These are phyloP conservation scores for Ceriops zippeliana DNA, from an alignment of 345 rosid genomes.

Conservation along the genomic window DNA sequence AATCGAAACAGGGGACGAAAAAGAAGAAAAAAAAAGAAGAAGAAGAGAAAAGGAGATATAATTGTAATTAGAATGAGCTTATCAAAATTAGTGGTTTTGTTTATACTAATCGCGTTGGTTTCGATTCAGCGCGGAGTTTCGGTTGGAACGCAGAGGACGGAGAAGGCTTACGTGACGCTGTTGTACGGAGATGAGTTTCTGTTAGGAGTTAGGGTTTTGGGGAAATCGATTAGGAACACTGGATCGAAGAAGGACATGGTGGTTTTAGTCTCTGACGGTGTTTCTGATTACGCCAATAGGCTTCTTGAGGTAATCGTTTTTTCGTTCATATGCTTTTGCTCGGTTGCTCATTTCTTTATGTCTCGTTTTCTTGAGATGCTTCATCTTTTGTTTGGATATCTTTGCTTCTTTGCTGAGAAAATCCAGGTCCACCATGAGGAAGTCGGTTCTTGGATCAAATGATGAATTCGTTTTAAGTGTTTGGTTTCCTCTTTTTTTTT, in stretches of 20 bases:
- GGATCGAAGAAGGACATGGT: constrained; percentile 82
- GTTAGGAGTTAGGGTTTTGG: constrained; percentile 89
- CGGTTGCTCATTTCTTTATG: no score
- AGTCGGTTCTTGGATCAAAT: neutral
- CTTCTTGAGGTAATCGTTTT: constrained; percentile 47
- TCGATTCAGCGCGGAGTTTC: constrained; percentile 35
- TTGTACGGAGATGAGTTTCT: constrained; percentile 93
- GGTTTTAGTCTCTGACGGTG: constrained; percentile 91
- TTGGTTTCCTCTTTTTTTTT: neutral
- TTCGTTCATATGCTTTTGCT: neutral
- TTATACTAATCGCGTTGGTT: constrained; percentile 27
- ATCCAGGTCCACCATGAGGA: neutral
- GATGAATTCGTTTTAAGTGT: neutral
- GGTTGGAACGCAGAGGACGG: constrained; percentile 36
- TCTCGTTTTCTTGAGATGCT: no score
- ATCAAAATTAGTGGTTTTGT: neutral
- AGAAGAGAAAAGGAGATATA: neutral
- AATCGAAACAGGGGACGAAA: no score
- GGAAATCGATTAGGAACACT: constrained; percentile 80
- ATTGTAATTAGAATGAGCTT: constrained; percentile 8
- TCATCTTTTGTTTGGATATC: no score
- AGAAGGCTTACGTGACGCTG: constrained; percentile 76
- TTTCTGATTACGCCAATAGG: constrained; percentile 63
- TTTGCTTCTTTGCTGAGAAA: neutral
- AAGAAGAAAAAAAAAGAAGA: no score